phyloP scores from a whole-genome alignment of 2,329 filamentous ascomycete species.

The Curvularia verruculosa region DNA sequence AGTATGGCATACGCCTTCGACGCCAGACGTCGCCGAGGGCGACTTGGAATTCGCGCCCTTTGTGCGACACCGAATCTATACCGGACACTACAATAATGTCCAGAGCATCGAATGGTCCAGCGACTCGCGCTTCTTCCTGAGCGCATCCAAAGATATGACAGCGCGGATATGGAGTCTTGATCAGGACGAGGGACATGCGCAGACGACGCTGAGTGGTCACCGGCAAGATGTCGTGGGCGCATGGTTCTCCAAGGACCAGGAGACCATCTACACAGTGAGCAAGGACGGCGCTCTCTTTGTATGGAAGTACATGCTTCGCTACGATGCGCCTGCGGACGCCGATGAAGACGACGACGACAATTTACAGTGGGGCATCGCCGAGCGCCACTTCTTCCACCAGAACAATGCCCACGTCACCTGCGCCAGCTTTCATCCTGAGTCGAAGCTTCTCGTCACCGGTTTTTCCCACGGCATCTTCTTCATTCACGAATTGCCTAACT shows the following conservation, averaged over 20 bases:
- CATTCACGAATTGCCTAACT: slow-evolving; percentile 93
- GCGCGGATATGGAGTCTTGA: slow-evolving; percentile 94
- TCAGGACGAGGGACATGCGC: slow-evolving; percentile 83
- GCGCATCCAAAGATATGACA: slow-evolving; percentile 88
- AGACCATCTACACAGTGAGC: slow-evolving; percentile 94
- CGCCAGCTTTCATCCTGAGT: slow-evolving; percentile 83
- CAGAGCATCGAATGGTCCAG: slow-evolving; percentile 91
- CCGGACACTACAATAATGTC: slow-evolving; percentile 86
- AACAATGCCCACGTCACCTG: slow-evolving; percentile 85
- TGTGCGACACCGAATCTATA: slow-evolving; percentile 82
- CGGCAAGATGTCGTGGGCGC: slow-evolving; percentile 88
- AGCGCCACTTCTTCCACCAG: slow-evolving; percentile 93
- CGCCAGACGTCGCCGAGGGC: slow-evolving; percentile 80
- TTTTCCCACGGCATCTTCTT: slow-evolving; percentile 95
- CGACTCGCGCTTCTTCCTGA: slow-evolving; percentile 95
- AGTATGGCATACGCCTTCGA: slow-evolving; percentile 94
- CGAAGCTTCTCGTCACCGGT: slow-evolving; percentile 92
- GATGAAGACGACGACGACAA: slow-evolving; percentile 69
- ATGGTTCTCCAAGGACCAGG: slow-evolving; percentile 96
- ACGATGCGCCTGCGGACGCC: slow-evolving; percentile 59
- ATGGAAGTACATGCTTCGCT: slow-evolving; percentile 79
- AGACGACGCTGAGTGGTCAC: slow-evolving; percentile 89
- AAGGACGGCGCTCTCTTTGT: slow-evolving; percentile 96
- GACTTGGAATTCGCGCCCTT: slow-evolving; percentile 96
- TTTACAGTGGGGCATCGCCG: slow-evolving; percentile 87